Evolutionary conservation across 495 filamentous ascomycete species (phyloP).

Genomic region (Xylaria scruposa): DNA sequence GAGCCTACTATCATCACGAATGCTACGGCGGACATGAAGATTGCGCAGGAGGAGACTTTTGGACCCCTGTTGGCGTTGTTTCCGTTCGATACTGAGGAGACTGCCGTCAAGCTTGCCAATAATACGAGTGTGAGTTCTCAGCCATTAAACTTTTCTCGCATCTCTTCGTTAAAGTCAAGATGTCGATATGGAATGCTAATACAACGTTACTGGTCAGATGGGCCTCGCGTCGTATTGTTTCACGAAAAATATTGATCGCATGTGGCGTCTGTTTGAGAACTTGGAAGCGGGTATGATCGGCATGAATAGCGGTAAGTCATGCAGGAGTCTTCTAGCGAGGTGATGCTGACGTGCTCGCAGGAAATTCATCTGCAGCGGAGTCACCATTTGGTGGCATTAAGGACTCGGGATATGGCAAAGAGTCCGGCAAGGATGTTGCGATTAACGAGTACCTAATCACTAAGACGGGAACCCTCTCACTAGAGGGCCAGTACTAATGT

Average conservation of each 20-base stretch:
- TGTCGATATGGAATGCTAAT: not conserved
- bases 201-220: constrained; percentile 48
- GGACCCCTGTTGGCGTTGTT: constrained; percentile 72
- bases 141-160: not conserved
- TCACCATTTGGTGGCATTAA: constrained; percentile 79
- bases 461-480: constrained; percentile 71
- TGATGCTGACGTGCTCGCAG: constrained; percentile 31
- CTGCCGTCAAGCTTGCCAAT: constrained; percentile 68
- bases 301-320: constrained; percentile 64
- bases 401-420: constrained; percentile 78
- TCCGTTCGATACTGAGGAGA: constrained; percentile 72
- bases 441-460: constrained; percentile 73
- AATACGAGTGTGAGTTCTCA: constrained; percentile 56
- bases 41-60: constrained; percentile 73
- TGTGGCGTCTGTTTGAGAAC: constrained; percentile 75
- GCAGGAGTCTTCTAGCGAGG: not conserved
- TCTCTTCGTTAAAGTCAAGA: not conserved
- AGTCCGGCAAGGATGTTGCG: constrained; percentile 74
- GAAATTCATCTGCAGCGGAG: constrained; percentile 71
- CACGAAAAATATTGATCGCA: constrained; percentile 74
- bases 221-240: constrained; percentile 75
- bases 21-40: constrained; percentile 67
- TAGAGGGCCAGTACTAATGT: constrained; percentile 63
- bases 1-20: constrained; percentile 71
- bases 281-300: constrained; percentile 81